phyloP scores from a whole-genome alignment of 345 rosid genomes.

The Pistacia vera region DNA sequence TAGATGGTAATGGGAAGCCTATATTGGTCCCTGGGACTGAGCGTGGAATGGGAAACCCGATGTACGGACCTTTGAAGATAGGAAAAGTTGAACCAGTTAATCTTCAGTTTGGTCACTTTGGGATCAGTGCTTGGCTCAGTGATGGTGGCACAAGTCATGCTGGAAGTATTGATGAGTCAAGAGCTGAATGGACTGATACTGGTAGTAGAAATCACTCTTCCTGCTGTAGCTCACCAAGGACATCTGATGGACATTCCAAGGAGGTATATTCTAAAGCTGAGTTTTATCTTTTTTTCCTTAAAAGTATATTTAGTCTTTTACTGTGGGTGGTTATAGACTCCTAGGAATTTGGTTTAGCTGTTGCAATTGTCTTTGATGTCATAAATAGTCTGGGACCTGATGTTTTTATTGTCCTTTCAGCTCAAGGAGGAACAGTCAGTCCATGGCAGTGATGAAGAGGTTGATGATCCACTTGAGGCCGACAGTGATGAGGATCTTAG shows the following conservation, averaged over 20 bases:
- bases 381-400: neutral
- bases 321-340: neutral
- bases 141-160: slow-evolving; percentile 94
- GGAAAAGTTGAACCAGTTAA: slow-evolving; percentile 91
- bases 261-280: slow-evolving; percentile 55
- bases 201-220: slow-evolving; percentile 87
- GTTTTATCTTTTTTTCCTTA: neutral
- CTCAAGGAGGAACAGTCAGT: slow-evolving; percentile 92
- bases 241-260: slow-evolving; percentile 81
- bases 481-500: slow-evolving; percentile 91
- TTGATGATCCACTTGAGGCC: slow-evolving; percentile 74
- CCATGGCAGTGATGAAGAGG: slow-evolving; percentile 97
- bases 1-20: slow-evolving; percentile 56
- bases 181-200: slow-evolving; percentile 74
- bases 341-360: neutral
- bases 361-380: neutral
- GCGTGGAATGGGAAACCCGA: slow-evolving; percentile 56
- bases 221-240: slow-evolving; percentile 96
- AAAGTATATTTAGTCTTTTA: too few relatives aligned
- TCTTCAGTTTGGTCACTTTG: slow-evolving; percentile 94
- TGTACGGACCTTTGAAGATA: slow-evolving; percentile 79
- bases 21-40: slow-evolving; percentile 40
- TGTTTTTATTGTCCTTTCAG: slow-evolving; percentile 34
- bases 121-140: slow-evolving; percentile 98
- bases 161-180: slow-evolving; percentile 86